phyloP scores from a whole-genome alignment of 139 green algal genomes.

The Haematococcus sp. region DNA sequence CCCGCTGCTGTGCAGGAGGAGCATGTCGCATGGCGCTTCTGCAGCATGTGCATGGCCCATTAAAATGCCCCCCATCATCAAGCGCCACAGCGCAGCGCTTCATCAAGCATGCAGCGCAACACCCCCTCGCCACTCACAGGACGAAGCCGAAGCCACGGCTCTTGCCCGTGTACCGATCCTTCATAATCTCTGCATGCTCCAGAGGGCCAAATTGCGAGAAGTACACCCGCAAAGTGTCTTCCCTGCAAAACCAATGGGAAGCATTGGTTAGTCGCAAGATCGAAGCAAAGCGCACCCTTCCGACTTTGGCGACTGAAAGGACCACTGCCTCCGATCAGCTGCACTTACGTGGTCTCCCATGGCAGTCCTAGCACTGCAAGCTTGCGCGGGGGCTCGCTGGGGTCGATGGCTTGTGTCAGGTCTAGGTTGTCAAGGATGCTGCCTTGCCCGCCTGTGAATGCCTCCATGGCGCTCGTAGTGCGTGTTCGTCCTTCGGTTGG shows the following conservation, averaged over 20 bases:
- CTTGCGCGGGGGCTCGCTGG: slow-evolving; percentile 41
- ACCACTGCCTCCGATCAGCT: neutral
- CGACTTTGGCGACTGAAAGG: too few species aligned
- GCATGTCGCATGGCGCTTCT: too few species aligned
- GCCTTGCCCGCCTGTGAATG: neutral
- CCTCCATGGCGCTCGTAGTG: neutral
- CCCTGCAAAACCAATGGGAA: slow-evolving; percentile 27
- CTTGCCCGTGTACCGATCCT: slow-evolving; percentile 63
- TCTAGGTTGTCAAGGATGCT: slow-evolving; percentile 5
- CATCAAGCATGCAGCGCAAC: too few species aligned
- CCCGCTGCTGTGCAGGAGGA: too few species aligned
- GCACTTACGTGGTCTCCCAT: slow-evolving; percentile 67
- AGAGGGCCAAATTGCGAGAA: slow-evolving; percentile 72
- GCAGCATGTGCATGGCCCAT: too few species aligned
- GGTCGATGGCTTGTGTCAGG: slow-evolving; percentile 17
- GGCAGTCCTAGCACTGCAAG: slow-evolving; percentile 71
- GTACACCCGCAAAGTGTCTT: slow-evolving; percentile 68
- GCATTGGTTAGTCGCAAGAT: neutral
- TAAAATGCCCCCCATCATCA: too few species aligned
- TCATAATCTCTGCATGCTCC: slow-evolving; percentile 77
- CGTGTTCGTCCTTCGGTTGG: too few species aligned
- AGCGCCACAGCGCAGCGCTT: too few species aligned
- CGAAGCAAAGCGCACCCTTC: too few species aligned
- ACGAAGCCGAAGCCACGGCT: slow-evolving; percentile 68
- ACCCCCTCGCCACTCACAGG: too few species aligned